Evolutionary conservation across 2,329 filamentous ascomycete genomes (phyloP).

Genomic region (Penicillium paneum): DNA sequence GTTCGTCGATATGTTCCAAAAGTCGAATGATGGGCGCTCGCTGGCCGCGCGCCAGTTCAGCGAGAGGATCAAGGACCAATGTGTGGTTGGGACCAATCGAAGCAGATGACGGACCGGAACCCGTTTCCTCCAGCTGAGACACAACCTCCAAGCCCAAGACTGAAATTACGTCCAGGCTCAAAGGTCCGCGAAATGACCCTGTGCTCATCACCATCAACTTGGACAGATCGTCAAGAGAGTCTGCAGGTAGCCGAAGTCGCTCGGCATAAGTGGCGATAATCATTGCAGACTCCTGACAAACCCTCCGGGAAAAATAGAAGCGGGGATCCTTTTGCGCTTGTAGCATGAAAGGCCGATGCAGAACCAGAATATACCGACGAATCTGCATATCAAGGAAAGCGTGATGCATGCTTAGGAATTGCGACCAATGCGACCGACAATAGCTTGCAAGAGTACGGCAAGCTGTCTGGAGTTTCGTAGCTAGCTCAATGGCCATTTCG

Average conservation of each 20-base stretch:
- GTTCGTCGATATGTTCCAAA: constrained; percentile 18
- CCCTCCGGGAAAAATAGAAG: constrained; percentile 18
- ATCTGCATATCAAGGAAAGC: constrained; percentile 17
- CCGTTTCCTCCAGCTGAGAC: constrained; percentile 25
- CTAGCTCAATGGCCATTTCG: background rate
- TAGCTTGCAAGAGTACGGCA: constrained; percentile 1
- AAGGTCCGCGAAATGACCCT: constrained; percentile 20
- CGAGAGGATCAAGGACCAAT: constrained; percentile 6
- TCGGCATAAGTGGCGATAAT: constrained; percentile 19
- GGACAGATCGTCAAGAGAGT: constrained; percentile 13
- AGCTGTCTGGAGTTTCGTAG: background rate
- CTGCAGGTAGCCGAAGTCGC: constrained; percentile 8
- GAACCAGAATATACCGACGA: constrained; percentile 16
- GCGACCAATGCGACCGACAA: background rate
- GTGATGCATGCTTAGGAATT: background rate
- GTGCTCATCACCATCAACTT: constrained; percentile 13
- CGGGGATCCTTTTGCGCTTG: constrained; percentile 12
- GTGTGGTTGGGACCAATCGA: background rate
- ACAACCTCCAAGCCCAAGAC: constrained; percentile 22
- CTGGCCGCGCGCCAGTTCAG: constrained; percentile 9
- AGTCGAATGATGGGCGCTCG: constrained; percentile 17
- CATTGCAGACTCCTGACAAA: constrained; percentile 19
- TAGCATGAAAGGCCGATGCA: constrained; percentile 17
- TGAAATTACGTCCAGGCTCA: constrained; percentile 23
- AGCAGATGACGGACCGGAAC: background rate